Evolutionary conservation across 2,329 filamentous ascomycete species (phyloP).

Genomic region (Ambrosiella cleistominuta): DNA sequence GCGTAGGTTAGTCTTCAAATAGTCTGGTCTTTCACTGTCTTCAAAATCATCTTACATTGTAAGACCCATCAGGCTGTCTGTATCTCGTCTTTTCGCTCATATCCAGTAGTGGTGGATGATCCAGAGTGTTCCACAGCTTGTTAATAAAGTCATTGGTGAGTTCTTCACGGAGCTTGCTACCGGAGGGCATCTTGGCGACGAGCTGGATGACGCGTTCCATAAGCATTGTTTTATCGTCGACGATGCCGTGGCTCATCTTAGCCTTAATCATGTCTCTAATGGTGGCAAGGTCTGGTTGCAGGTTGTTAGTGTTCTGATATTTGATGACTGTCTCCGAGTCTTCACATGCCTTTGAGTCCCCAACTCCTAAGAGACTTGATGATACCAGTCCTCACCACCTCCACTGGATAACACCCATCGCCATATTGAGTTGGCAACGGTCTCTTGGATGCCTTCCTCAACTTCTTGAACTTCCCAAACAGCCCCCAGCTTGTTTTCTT

Average conservation of each 20-base stretch:
- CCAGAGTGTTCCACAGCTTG: slow-evolving; percentile 52
- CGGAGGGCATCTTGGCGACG: slow-evolving; percentile 44
- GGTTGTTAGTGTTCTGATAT: not conserved
- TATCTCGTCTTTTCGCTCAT: slow-evolving; percentile 46
- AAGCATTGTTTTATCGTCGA: slow-evolving; percentile 61
- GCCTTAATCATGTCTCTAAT: slow-evolving; percentile 41
- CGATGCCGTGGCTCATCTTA: slow-evolving; percentile 42
- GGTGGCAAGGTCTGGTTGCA: slow-evolving; percentile 39
- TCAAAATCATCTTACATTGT: slow-evolving; percentile 32
- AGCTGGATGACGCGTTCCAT: slow-evolving; percentile 60
- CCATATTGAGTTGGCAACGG: slow-evolving; percentile 46
- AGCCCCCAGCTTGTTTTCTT: not conserved
- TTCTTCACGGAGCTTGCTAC: slow-evolving; percentile 41
- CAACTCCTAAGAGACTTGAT: slow-evolving; percentile 41
- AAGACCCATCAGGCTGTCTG: slow-evolving; percentile 50
- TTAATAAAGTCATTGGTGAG: slow-evolving; percentile 52
- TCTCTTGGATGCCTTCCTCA: slow-evolving; percentile 32
- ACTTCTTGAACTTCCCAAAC: slow-evolving; percentile 17
- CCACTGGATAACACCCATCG: slow-evolving; percentile 38
- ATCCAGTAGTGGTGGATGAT: slow-evolving; percentile 54
- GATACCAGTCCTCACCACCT: slow-evolving; percentile 32
- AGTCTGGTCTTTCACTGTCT: too few species aligned
- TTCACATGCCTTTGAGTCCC: slow-evolving; percentile 25
- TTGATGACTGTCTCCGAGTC: not conserved
- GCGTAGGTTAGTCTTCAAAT: not conserved